phyloP scores from a whole-genome alignment of 148 eudicot genomes.

The Gaultheria prostrata region DNA sequence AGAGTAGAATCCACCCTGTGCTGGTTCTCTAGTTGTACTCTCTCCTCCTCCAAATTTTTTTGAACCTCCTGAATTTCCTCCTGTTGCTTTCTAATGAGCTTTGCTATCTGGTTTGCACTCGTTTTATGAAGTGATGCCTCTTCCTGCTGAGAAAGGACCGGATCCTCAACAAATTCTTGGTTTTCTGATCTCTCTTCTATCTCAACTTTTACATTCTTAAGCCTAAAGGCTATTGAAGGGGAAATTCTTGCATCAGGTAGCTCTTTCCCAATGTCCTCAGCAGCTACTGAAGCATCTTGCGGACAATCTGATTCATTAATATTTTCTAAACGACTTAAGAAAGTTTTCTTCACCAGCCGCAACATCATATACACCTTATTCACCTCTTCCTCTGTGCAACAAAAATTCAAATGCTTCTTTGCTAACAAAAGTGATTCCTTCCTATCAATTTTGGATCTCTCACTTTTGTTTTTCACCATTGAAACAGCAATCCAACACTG shows the following conservation, averaged over 20 bases:
- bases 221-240: conserved; percentile 5
- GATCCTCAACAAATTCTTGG: conserved; percentile 24
- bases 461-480: conserved; percentile 26
- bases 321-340: conserved; percentile 30
- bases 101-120: conserved; percentile 32
- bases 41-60: conserved; percentile 40
- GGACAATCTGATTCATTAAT: conserved; percentile 19
- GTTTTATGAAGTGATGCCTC: conserved; percentile 24
- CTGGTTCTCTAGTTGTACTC: conserved; percentile 34
- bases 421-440: conserved; percentile 48
- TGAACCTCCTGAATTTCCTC: conserved; percentile 41
- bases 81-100: conserved; percentile 40
- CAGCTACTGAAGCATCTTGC: conserved; percentile 15
- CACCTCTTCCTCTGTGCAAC: conserved; percentile 56
- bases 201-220: conserved; percentile 17
- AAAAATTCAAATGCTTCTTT: conserved; percentile 43
- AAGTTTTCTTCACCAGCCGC: conserved; percentile 44
- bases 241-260: conserved; percentile 18
- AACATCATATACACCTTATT: conserved; percentile 40
- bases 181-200: conserved; percentile 22
- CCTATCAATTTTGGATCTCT: conserved; percentile 46
- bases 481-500: conserved; percentile 86
- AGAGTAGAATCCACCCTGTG: conserved; percentile 37
- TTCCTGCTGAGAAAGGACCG: not conserved
- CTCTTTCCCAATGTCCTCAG: conserved; percentile 19